These are phyloP conservation scores for Favolaschia claudopus DNA, from an alignment of 768 basidiomycete genomes.

Conservation along the genomic window DNA sequence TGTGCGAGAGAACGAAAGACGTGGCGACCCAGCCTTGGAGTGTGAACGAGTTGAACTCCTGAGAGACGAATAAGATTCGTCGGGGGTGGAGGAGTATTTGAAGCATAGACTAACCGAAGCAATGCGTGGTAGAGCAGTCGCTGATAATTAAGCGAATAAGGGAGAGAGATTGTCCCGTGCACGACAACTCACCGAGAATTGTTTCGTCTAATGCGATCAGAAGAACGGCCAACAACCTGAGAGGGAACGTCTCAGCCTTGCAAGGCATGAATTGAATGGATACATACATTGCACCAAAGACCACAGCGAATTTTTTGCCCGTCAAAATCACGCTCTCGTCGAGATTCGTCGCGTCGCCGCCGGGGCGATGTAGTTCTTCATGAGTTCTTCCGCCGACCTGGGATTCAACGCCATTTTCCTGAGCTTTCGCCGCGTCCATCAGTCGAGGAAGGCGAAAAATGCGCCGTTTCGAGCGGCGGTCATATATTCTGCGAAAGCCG, in stretches of 20 bases:
- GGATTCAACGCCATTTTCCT: too few species aligned
- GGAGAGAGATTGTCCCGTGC: neutral
- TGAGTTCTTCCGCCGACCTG: too few species aligned
- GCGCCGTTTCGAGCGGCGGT: too few species aligned
- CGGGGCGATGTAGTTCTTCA: too few species aligned
- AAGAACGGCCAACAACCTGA: slow-evolving; percentile 23
- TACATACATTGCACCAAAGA: too few species aligned
- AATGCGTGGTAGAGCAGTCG: slow-evolving; percentile 36
- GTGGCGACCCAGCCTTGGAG: slow-evolving; percentile 3
- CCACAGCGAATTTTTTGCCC: neutral
- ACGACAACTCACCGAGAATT: slow-evolving; percentile 35
- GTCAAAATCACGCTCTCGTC: too few species aligned
- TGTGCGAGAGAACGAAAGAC: slow-evolving; percentile 34
- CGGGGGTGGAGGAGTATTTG: slow-evolving; percentile 31
- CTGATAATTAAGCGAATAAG: neutral
- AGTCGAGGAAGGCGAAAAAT: too few species aligned
- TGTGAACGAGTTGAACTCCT: neutral
- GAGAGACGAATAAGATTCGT: slow-evolving; percentile 19
- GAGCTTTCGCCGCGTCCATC: too few species aligned
- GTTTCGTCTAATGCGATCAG: slow-evolving; percentile 44
- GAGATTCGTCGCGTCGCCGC: too few species aligned
- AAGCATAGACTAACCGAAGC: slow-evolving; percentile 37
- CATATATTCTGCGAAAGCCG: too few species aligned
- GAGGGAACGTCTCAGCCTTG: neutral
- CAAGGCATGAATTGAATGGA: too few species aligned